Evolutionary conservation across 2,329 filamentous ascomycete genomes (phyloP), one percentile per base, ranked within the genome.

Genomic region (Diaporthe sp.): DNA sequence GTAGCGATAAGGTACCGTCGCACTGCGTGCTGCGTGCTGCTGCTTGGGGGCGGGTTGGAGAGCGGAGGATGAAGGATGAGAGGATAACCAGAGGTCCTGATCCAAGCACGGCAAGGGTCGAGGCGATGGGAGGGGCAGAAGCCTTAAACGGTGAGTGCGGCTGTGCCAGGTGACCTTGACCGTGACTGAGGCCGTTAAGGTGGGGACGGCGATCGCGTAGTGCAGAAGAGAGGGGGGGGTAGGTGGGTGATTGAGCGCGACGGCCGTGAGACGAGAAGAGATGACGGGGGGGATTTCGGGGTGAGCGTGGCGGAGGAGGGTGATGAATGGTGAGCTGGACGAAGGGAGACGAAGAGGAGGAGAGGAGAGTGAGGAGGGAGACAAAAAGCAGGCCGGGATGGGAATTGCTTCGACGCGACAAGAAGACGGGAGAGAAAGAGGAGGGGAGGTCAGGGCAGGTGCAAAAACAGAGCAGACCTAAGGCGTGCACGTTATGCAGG

Each of bases 281-380:
- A 73, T 66, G 78, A 73, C 42, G 76, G 75, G 74, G 71, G 75
- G 71, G 76, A 77, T 13, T 51, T 53, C 44, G 56, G 44, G 35
- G 35, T 53, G 32, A 32, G 25, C 37, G 35, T 71, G 39, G 73
- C 73, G 75, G 71, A 51, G 74, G 72, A 76, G 71, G 63, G 66
- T 69, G 76, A 74, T 59, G 56, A 56, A 63, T 63, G 74, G 70
- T 75, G 73, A 75, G 70, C 75, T 73, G 73, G 74, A 70, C 65
- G 76, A 77, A 74, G 77, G 77, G 77, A 77, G 74, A 73, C 76
- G 76, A 76, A 77, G 76, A 75, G 63, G 71, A 76, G 77, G 75
- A 77, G 69, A 71, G 75, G 73, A 70, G 75, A 77, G 78, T n/a
- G 76, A 78, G 68, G 74, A 69, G 77, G 77, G 78, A 79, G 76